Evolutionary conservation across 352 stramenopile species (phyloP), one percentile per base, ranked within the genome.

Genomic region (Thraustochytrium striatum): DNA sequence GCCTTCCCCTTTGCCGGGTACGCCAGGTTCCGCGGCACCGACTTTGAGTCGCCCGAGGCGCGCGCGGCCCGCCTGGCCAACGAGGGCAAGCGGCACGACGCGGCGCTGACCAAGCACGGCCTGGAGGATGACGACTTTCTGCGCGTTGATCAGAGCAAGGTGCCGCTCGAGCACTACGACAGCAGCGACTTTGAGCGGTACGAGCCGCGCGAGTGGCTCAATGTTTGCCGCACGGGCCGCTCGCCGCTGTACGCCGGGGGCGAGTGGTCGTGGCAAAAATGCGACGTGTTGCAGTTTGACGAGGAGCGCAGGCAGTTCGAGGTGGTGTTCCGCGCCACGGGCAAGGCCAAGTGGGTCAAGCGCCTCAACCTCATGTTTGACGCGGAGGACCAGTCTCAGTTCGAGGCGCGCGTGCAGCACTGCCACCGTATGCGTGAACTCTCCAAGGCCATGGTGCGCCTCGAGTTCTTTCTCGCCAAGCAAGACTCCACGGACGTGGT

Each of bases 321-420:
- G 36, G 36, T 75, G 25, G 28, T 75, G 11, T 75, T 75, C 36
- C 65, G 65, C 65, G 30, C 21, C n/a, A 75, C 61, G 30, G 70
- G 70, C 55, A 80, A 80, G 33, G 28, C 55, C 11, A 80, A 80
- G 41, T 72, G 58, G 70, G 70, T 80, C 30, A 80, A 70, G 47
- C 70, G 70, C n/a, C 58, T 80, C 39, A 80, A 80, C 47, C 70
- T 80, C 33, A 53, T 69, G 19, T 80, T 80, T 58, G 55, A 72
- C 39, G 39, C 55, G 1, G 70, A 80, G 50, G 33, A 55, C 28
- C 28, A 80, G 41, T 7, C 38, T 7, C 57, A n/a, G 2, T 80
- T 80, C 28, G 16, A 30, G 21, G 61, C 57, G 16, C 70, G 70
- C 2, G 28, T 80, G 57, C 55, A 58, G 39, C 3, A 13, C 13